Evolutionary conservation across 345 rosid genomes (phyloP), one percentile per base, ranked within the genome.

Genomic region (Moricandia moricandioides): DNA sequence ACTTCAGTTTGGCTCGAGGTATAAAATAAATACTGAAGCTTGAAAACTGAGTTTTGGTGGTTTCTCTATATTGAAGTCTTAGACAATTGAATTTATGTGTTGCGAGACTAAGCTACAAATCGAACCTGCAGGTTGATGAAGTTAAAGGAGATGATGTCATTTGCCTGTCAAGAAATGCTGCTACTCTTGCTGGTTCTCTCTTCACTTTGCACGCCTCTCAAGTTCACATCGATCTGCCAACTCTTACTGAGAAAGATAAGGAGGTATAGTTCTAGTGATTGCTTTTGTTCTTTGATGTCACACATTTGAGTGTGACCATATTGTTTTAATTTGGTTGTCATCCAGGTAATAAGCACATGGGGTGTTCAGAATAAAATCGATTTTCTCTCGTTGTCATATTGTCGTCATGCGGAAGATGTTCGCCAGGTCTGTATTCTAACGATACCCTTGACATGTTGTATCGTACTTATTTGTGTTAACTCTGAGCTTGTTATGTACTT

Each of bases 1-100:
- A 92, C 97, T 71, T 92, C 99, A 59, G 99, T 90, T 0, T 95
- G 97, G 97, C 89, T 90, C 65, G 99, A 95, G 99, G 97, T 92
- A 79, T 70, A 67, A 30, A 39, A 78, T 51, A 30, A 45, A 45
- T n/a, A 16, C n/a, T 31, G 0, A 55, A 65, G 69, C 70, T 56
- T 5, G 16, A 4, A 0, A 45, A 43, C 59, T 29, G 56, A 0
- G 12, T 0, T 65, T 49, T 65, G 29, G 4, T 59, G 26, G 55
- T 70, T 3, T 57, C 13, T 27, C 13, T 67, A 1, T 40, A 14
- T 56, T 16, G 26, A 24, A 13, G 18, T 62, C 72, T 39, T 49
- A 13, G 63, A 24, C 2, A 1, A 26, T 49, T 6, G 16, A 40
- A 40, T 40, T 47, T 7, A 33, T 76, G 6, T 76, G 29, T 31